A percentile compares a stretch with the other conserved stretches of the same genome.
phyloP scores from a whole-genome alignment of 352 stramenopile species.

The Pythium periplocum region DNA sequence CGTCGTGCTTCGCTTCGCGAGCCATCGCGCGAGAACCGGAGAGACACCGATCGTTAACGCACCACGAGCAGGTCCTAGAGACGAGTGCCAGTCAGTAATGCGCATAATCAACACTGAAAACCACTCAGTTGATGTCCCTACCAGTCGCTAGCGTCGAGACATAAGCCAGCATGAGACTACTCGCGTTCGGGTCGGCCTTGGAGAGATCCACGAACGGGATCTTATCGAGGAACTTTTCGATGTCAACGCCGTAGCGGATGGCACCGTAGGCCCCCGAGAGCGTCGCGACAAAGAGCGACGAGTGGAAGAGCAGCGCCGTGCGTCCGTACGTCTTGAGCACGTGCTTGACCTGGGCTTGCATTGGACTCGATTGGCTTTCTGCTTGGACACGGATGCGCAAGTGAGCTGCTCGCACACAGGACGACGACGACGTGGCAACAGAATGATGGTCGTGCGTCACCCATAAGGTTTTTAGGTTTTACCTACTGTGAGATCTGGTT shows the following conservation, averaged over 20 bases:
- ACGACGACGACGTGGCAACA: background rate
- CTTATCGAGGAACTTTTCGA: constrained; percentile 43
- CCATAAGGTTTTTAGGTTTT: no score
- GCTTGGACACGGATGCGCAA: background rate
- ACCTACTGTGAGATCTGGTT: no score
- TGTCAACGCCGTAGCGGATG: constrained; percentile 62
- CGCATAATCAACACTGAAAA: background rate
- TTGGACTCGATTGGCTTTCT: background rate
- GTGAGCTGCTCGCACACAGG: background rate
- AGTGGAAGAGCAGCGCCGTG: constrained; percentile 90
- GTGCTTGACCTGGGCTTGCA: constrained; percentile 40
- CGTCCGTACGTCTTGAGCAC: constrained; percentile 93
- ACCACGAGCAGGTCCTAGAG: constrained; percentile 52
- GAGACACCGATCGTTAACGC: constrained; percentile 68
- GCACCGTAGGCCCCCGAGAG: constrained; percentile 82
- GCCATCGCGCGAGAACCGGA: constrained; percentile 63
- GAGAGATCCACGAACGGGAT: constrained; percentile 70
- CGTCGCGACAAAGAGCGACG: constrained; percentile 93
- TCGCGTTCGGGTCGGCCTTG: constrained; percentile 60
- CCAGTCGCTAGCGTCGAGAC: constrained; percentile 88
- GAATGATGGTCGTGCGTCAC: no score
- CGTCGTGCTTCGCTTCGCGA: constrained; percentile 29
- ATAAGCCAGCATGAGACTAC: constrained; percentile 83
- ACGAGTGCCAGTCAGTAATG: background rate
- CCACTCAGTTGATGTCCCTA: background rate